These are phyloP conservation scores for Pulveroboletus sp. DNA, from an alignment of 768 basidiomycete species.

Conservation along the genomic window DNA sequence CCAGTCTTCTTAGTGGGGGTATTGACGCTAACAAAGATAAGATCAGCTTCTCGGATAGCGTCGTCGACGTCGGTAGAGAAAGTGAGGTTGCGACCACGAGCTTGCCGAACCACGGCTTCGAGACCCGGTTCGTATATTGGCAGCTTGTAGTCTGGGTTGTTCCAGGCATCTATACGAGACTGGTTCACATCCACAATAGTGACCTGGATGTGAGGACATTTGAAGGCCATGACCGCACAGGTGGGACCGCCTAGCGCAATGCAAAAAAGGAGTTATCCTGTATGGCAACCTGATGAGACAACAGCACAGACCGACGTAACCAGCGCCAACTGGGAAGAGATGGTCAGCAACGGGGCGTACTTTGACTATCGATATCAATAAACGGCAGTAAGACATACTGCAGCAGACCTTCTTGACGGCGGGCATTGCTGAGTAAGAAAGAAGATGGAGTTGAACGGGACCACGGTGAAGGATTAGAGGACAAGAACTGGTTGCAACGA, in stretches of 20 bases:
- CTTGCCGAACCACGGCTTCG: constrained; percentile 80
- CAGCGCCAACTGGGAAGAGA: constrained; percentile 63
- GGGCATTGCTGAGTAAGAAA: constrained; percentile 24
- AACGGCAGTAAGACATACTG: constrained; percentile 48
- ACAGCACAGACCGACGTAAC: constrained; percentile 76
- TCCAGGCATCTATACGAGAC: constrained; percentile 94
- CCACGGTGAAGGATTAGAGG: not conserved
- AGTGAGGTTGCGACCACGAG: constrained; percentile 93
- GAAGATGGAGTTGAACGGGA: too few species aligned
- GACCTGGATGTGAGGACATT: constrained; percentile 88
- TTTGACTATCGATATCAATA: not conserved
- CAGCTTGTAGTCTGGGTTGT: constrained; percentile 73
- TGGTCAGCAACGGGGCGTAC: constrained; percentile 3
- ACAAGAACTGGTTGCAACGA: not conserved
- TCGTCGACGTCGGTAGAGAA: constrained; percentile 95
- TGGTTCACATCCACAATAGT: constrained; percentile 99
- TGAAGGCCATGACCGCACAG: constrained; percentile 90
- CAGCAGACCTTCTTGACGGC: constrained; percentile 82
- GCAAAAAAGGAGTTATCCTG: constrained; percentile 14
- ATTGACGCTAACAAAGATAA: constrained; percentile 98
- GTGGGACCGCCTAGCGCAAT: constrained; percentile 76
- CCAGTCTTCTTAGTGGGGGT: constrained; percentile 98
- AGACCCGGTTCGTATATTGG: constrained; percentile 99
- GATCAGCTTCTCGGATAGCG: constrained; percentile 89
- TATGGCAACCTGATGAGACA: not conserved